Base-by-base conservation (phyloP, 495 filamentous ascomycete species). In the Podospora fimiseda region DNA sequence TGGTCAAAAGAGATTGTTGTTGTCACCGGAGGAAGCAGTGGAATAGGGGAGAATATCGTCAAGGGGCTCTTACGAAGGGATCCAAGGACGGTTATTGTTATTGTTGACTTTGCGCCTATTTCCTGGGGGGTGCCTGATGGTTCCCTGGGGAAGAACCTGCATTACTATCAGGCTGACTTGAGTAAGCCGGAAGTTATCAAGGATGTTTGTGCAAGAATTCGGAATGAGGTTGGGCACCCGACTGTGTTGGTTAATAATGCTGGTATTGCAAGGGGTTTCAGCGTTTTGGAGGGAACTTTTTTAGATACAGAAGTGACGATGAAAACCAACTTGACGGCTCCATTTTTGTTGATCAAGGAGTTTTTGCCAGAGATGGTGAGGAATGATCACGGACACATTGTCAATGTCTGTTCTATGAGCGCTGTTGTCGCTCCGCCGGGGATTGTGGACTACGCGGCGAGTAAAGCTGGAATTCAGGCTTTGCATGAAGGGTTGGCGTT, bases 181-280 rank as follows among this genome's bases (percentile, higher is more conserved):
- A 61, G 57, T 51, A 43, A 56, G 24, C 33, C 58, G 11, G 50
- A 55, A 19, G 55, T 43, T 3, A 27, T 63, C 38, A 37, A 46
- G 3, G 46, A 43, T n/a, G 49, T 61, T 21, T 59, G 50, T 23
- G 52, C 37, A 9, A 48, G 53, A 2, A 46, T 65, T 24, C 16
- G 48, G 3, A 22, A 30, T 19, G 60, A 65, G 43, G 56, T 65
- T 4, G 63, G 63, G 1, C 52, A 65, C 27, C 63, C 60, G 14
- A 65, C 63, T 0, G 63, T 65, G 18, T 24, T 65, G 51, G 39
- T 65, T 18, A 65, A 61, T 50, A 65, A 63, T 14, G 63, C 63
- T 13, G 60, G 63, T 0, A 44, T 61, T 16, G 50, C 45, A 7
- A 39, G 60, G 23, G 60, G 63, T 15, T 55, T 40, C 20, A 51